A percentile compares a stretch with the other conserved stretches of the same genome.
Conservation (phyloP, 2,329 filamentous ascomycete species). For the Trichoderma sp. region DNA sequence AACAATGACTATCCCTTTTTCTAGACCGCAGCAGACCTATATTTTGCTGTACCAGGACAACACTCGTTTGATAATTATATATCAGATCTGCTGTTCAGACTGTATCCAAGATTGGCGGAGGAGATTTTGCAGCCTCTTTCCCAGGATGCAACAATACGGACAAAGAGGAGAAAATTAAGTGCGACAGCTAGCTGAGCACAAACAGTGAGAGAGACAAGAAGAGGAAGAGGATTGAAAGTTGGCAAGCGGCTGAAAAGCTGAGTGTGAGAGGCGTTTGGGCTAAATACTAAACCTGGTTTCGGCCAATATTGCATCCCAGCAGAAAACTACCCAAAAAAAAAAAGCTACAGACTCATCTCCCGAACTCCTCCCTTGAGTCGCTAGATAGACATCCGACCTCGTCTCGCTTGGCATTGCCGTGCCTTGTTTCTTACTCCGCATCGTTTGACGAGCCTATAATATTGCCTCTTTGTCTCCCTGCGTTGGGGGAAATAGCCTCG, state of each 20-base stretch:
- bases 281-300: conserved; percentile 6
- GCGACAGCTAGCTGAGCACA: not conserved
- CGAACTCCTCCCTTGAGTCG: not conserved
- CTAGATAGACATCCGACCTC: not conserved
- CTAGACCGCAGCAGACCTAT: not conserved
- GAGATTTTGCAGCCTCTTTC: not conserved
- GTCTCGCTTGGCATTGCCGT: not conserved
- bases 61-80: not conserved
- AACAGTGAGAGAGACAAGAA: not conserved
- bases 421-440: conserved; percentile 17
- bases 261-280: conserved; percentile 21
- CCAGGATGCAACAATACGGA: not conserved
- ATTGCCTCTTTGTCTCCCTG: conserved; percentile 2
- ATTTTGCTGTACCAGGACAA: not conserved
- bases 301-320: not conserved
- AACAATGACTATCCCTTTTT: not conserved
- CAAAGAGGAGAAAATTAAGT: not conserved
- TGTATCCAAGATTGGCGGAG: not conserved
- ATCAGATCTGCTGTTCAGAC: not conserved
- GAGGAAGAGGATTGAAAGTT: not conserved
- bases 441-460: conserved; percentile 4
- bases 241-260: conserved; percentile 17
- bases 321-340: not conserved
- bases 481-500: conserved; percentile 1
- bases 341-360: not conserved